Evolutionary conservation across 257 asterid genomes (phyloP).

Genomic region (Fraxinus anomala): DNA sequence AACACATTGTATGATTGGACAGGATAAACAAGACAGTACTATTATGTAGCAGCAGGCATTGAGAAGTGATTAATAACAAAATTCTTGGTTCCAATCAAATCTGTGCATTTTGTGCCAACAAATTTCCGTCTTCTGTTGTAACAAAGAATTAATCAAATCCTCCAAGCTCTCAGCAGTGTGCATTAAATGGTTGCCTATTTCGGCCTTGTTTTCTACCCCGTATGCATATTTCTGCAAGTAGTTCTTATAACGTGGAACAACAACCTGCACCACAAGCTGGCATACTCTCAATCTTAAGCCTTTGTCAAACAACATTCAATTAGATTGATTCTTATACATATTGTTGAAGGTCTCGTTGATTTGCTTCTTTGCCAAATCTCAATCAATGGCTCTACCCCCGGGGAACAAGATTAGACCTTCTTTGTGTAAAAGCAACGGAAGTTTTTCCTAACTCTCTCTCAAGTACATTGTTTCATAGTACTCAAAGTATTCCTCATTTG

Average conservation of each 20-base stretch:
- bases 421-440: constrained; percentile 49
- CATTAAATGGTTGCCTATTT: constrained; percentile 26
- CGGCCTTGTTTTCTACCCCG: constrained; percentile 38
- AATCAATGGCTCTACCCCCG: constrained; percentile 74
- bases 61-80: constrained; percentile 39
- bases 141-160: constrained; percentile 50
- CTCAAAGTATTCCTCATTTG: constrained; percentile 54
- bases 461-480: constrained; percentile 49
- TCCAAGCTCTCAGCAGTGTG: constrained; percentile 50
- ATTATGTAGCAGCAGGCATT: constrained; percentile 70
- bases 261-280: constrained; percentile 46
- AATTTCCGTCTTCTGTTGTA: constrained; percentile 50
- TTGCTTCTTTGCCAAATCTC: constrained; percentile 55
- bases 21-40: not conserved
- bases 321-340: constrained; percentile 54
- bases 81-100: constrained; percentile 40
- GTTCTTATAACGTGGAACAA: constrained; percentile 58
- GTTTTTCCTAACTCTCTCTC: constrained; percentile 74
- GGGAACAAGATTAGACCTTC: constrained; percentile 69
- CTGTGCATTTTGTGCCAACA: constrained; percentile 54
- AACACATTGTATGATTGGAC: too few species aligned
- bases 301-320: constrained; percentile 58
- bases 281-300: constrained; percentile 51
- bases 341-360: constrained; percentile 58
- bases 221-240: constrained; percentile 49